Evolutionary conservation across 208 protist species (phyloP), one percentile per base, ranked within the genome.

Genomic region (Wallacemonas sp.): DNA sequence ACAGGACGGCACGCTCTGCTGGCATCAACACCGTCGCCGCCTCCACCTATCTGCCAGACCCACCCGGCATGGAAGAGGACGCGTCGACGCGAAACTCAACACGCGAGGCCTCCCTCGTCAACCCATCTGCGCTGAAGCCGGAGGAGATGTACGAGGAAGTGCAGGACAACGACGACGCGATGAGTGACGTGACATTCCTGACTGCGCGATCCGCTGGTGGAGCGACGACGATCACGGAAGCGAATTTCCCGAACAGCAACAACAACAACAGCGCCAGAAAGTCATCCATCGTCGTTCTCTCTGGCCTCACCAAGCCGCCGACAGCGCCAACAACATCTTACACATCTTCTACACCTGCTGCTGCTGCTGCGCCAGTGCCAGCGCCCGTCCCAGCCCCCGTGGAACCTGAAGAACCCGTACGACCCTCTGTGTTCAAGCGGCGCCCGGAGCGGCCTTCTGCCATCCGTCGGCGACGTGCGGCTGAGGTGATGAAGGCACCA

Each of bases 1-100:
- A 42, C 51, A n/a, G 34, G 30, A 58, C 51, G 28, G 51, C 51
- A 22, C 51, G 51, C 24, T 58, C 51, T 8, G 51, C 51, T n/a
- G 51, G 51, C n/a, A 31, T 19, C 3, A 30, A 26, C 14, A 21
- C 27, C 28, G 30, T 58, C 11, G 26, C 28, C 12, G 51, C 51
- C 30, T 58, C 51, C 15, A 58, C 51, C 3, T 9, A 30, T 5
- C 51, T 42, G 24, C 51, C 51, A 14, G 51, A 58, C 21, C 51
- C 51, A n/a, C 51, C 51, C 15, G 30, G 51, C 51, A 38, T 33
- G 26, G 30, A 6, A 6, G 36, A 14, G 9, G 36, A 14, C 36
- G 36, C 36, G 6, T 41, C 36, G 9, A 14, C 36, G 36, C 14
- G 14, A 6, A 41, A 41, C 36, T 6, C 36, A 6, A 41, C 36